phyloP scores from a whole-genome alignment of 352 stramenopile genomes.

The Phytopythium montanum region DNA sequence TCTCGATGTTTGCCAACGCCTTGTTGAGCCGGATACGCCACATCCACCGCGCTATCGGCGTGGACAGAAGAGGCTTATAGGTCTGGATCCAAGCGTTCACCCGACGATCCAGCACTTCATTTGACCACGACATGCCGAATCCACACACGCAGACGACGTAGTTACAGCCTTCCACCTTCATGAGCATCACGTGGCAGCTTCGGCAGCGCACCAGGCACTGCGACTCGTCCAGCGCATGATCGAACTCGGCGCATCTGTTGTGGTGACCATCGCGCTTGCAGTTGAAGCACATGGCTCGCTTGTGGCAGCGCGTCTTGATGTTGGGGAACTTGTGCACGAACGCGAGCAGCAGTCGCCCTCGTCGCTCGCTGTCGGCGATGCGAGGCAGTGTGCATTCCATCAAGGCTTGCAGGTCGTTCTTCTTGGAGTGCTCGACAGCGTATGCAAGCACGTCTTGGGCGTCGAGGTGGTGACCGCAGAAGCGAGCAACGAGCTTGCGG shows the following conservation, averaged over 20 bases:
- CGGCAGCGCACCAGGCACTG: slow-evolving; percentile 36
- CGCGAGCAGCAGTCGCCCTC: slow-evolving; percentile 31
- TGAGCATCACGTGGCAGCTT: slow-evolving; percentile 32
- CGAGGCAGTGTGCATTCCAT: neutral
- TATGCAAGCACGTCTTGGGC: no score
- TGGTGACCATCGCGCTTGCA: slow-evolving; percentile 42
- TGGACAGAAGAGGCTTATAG: neutral
- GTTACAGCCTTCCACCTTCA: slow-evolving; percentile 52
- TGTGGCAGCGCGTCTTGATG: slow-evolving; percentile 34
- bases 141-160: slow-evolving; percentile 45
- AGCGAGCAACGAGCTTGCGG: no score
- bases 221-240: slow-evolving; percentile 19
- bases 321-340: slow-evolving; percentile 24
- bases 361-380: slow-evolving; percentile 35
- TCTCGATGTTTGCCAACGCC: no score
- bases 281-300: slow-evolving; percentile 38
- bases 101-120: slow-evolving; percentile 16
- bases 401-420: no score
- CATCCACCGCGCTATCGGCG: neutral
- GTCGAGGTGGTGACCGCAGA: no score
- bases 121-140: slow-evolving; percentile 30
- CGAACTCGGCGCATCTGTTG: slow-evolving; percentile 11
- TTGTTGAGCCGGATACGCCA: neutral
- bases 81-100: neutral
- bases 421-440: no score